These are phyloP conservation scores for Populus nigra DNA, from an alignment of 345 rosid species.

Conservation along the genomic window DNA sequence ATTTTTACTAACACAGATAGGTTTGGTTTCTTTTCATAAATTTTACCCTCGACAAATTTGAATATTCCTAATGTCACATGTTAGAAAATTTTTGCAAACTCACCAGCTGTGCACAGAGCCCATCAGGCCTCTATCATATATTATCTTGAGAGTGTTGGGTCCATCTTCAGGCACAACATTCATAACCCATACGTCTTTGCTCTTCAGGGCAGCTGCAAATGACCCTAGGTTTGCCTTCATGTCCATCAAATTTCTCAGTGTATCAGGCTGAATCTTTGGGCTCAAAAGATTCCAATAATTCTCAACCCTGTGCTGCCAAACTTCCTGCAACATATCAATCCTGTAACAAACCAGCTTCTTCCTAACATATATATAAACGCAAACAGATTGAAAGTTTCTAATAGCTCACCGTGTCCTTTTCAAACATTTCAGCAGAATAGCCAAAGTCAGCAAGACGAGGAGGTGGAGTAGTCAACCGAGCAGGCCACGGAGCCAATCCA, in stretches of 20 bases:
- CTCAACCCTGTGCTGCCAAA: conserved; percentile 71
- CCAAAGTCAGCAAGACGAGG: conserved; percentile 93
- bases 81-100: not conserved
- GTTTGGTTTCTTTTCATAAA: not conserved
- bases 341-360: conserved; percentile 10
- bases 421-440: conserved; percentile 69
- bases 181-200: conserved; percentile 94
- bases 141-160: conserved; percentile 76
- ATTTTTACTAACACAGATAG: too few relatives aligned
- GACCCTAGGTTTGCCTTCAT: conserved; percentile 96
- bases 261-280: conserved; percentile 62
- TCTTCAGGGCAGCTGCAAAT: conserved; percentile 84
- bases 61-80: not conserved
- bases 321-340: conserved; percentile 45
- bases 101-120: conserved; percentile 88
- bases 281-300: conserved; percentile 77
- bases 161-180: conserved; percentile 80
- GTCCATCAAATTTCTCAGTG: conserved; percentile 90
- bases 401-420: conserved; percentile 70
- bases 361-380: conserved; percentile 6
- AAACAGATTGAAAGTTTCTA: not conserved
- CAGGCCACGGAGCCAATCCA: conserved; percentile 98
- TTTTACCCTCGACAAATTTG: not conserved
- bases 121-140: conserved; percentile 92
- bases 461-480: conserved; percentile 77